Conservation (phyloP, 1,139 yeast species). For the Scheffersomyces titani region DNA sequence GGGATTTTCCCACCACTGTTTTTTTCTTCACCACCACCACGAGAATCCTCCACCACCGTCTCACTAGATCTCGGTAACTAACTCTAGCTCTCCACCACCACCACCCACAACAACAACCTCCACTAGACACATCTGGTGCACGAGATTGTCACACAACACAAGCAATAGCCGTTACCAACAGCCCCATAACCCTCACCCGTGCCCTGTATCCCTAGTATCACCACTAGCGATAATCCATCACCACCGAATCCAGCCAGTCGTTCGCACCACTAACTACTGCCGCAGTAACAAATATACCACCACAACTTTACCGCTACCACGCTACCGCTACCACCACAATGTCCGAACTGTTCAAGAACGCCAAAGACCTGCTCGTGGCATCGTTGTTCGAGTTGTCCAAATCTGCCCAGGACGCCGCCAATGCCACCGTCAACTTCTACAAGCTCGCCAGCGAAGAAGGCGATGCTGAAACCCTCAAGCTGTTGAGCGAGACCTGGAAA, state of each 20-base stretch:
- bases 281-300: constrained; percentile 5
- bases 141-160: background rate
- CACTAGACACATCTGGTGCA: background rate
- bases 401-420: constrained; percentile 79
- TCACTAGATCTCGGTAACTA: background rate
- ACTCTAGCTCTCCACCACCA: constrained; percentile 1
- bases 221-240: background rate
- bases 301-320: background rate
- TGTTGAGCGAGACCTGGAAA: constrained; percentile 34
- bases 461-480: constrained; percentile 32
- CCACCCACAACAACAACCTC: background rate
- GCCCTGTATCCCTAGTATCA: background rate
- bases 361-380: constrained; percentile 63
- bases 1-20: background rate
- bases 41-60: constrained; percentile 2
- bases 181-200: background rate
- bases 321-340: constrained; percentile 13
- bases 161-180: background rate
- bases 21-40: constrained; percentile 4
- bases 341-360: constrained; percentile 36
- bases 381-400: constrained; percentile 78
- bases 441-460: constrained; percentile 47
- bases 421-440: constrained; percentile 75
- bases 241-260: background rate
- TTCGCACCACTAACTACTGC: constrained; percentile 6